phyloP scores from a whole-genome alignment of 805 yeast species.

The Sugiyamaella valdiviana region DNA sequence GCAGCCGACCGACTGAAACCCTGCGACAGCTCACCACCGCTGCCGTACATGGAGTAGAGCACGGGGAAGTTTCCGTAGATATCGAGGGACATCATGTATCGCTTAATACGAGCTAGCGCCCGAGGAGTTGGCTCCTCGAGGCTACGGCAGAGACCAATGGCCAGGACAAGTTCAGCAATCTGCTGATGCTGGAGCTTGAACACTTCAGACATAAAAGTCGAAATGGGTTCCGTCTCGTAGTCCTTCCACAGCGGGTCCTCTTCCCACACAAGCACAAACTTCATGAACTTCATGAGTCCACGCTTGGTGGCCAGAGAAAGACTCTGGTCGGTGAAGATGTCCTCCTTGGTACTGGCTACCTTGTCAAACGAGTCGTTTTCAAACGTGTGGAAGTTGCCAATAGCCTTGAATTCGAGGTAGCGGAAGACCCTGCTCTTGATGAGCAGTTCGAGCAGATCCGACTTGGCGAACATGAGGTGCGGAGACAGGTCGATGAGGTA shows the following conservation, averaged over 20 bases:
- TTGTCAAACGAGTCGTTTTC: constrained; percentile 88
- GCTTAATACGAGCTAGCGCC: constrained; percentile 73
- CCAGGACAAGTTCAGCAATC: constrained; percentile 72
- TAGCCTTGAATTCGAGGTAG: constrained; percentile 86
- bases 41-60: constrained; percentile 86
- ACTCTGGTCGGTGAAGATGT: constrained; percentile 84
- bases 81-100: constrained; percentile 79
- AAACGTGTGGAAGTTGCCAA: constrained; percentile 86
- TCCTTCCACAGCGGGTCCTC: constrained; percentile 42
- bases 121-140: constrained; percentile 57
- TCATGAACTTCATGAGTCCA: constrained; percentile 82
- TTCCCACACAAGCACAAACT: constrained; percentile 74
- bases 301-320: constrained; percentile 72
- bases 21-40: constrained; percentile 92
- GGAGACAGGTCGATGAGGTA: constrained; percentile 88
- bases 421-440: constrained; percentile 82
- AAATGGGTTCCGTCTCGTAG: constrained; percentile 51
- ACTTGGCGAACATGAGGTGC: constrained; percentile 77
- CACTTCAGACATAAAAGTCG: constrained; percentile 51
- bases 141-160: constrained; percentile 73
- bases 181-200: constrained; percentile 72
- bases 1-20: constrained; percentile 98
- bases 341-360: constrained; percentile 81
- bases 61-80: constrained; percentile 94
- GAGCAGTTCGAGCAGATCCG: constrained; percentile 75